These are phyloP conservation scores for Artomyces pyxidatus DNA, from an alignment of 768 basidiomycete species.

Conservation along the genomic window DNA sequence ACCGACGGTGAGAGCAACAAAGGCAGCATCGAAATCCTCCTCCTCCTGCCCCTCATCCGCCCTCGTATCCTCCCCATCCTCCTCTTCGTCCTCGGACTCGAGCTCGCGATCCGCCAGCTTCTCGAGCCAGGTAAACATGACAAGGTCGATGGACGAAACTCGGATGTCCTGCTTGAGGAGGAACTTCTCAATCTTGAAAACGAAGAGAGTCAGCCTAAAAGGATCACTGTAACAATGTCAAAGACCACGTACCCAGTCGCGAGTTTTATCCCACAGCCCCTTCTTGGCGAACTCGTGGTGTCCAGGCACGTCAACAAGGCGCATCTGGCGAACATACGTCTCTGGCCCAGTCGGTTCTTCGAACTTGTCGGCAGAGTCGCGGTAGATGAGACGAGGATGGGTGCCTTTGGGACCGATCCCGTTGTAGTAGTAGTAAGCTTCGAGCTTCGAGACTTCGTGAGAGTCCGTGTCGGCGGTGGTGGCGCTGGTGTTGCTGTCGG, in stretches of 20 bases:
- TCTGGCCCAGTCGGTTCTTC: conserved; percentile 15
- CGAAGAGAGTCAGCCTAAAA: conserved; percentile 1
- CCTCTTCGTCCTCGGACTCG: conserved; percentile 14
- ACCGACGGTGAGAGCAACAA: conserved; percentile 20
- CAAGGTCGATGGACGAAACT: conserved; percentile 5
- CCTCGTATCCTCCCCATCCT: conserved; percentile 19
- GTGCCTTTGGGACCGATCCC: conserved; percentile 12
- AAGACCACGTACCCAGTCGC: conserved; percentile 19
- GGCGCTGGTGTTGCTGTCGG: conserved; percentile 1
- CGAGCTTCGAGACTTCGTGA: conserved; percentile 16
- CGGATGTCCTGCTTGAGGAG: conserved; percentile 1
- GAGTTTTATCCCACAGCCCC: conserved; percentile 15
- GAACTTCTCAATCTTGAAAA: conserved; percentile 5
- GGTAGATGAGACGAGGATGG: conserved; percentile 19
- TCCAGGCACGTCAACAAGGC: conserved; percentile 16
- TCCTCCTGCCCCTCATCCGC: conserved; percentile 16
- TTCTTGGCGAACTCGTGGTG: conserved; percentile 16
- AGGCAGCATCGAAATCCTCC: conserved; percentile 13
- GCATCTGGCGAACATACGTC: conserved; percentile 16
- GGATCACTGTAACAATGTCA: conserved; percentile 15
- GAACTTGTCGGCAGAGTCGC: conserved; percentile 16
- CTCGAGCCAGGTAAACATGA: conserved; percentile 7
- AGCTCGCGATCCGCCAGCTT: conserved; percentile 8
- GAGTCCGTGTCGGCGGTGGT: conserved; percentile 2
- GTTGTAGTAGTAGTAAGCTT: conserved; percentile 17